Evolutionary conservation across 306 rosid genomes (phyloP).

Genomic region (Rosa rugosa): DNA sequence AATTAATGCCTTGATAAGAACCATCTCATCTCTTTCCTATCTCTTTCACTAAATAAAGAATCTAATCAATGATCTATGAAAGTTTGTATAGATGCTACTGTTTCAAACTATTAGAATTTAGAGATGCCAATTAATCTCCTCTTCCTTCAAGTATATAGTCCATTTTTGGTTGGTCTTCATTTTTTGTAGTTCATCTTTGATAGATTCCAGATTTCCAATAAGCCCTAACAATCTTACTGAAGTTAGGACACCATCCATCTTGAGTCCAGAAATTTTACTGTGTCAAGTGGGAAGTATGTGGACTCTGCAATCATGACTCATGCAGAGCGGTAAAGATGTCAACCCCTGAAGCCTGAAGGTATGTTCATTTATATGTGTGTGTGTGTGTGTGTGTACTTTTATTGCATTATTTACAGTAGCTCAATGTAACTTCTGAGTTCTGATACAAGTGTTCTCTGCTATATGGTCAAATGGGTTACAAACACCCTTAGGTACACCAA

Average conservation of each 20-base stretch:
- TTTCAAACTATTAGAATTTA: neutral
- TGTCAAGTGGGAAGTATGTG: slow-evolving; percentile 23
- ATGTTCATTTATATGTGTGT: neutral
- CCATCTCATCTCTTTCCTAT: neutral
- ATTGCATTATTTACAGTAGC: neutral
- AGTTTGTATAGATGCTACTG: neutral
- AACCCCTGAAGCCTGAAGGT: neutral
- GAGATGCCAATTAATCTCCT: neutral
- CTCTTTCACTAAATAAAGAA: neutral
- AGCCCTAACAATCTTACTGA: slow-evolving; percentile 91
- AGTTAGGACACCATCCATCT: slow-evolving; percentile 95
- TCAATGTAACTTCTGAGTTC: neutral
- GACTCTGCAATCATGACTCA: neutral
- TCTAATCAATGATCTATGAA: too few relatives aligned
- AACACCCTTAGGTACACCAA: neutral
- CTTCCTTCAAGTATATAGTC: neutral
- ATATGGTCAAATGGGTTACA: neutral
- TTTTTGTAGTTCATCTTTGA: slow-evolving; percentile 51
- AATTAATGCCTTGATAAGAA: neutral
- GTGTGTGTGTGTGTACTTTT: neutral
- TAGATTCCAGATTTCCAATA: slow-evolving; percentile 67
- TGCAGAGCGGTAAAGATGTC: neutral
- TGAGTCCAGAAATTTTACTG: slow-evolving; percentile 85
- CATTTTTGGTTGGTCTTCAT: slow-evolving; percentile 44
- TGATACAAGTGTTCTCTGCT: neutral